phyloP scores from a whole-genome alignment of 2,329 filamentous ascomycete species.

The Calcarisporium arbuscula region DNA sequence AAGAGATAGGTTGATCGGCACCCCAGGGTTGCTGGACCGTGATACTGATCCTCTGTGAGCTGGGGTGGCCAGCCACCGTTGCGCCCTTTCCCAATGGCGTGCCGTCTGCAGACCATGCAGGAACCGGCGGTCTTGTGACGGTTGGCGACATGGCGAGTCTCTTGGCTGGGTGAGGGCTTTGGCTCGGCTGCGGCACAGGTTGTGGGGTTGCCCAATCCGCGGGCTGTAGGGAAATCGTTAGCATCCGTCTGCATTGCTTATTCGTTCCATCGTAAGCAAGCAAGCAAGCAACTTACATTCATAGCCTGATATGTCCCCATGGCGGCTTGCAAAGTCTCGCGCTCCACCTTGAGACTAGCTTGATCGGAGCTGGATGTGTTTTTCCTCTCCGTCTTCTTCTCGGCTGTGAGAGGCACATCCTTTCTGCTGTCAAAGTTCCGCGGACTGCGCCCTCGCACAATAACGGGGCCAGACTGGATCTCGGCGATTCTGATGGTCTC shows the following conservation, averaged over 20 bases:
- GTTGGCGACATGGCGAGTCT: slow-evolving; percentile 47
- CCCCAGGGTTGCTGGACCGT: too few relatives aligned
- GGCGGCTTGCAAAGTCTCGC: slow-evolving; percentile 22
- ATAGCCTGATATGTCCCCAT: slow-evolving; percentile 25
- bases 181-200: slow-evolving; percentile 25
- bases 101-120: slow-evolving; percentile 38
- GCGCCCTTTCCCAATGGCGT: slow-evolving; percentile 17
- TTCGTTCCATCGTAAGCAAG: too few relatives aligned
- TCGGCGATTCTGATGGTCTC: slow-evolving; percentile 73
- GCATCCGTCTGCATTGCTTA: slow-evolving; percentile 8
- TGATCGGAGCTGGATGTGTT: slow-evolving; percentile 30
- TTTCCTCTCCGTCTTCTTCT: slow-evolving; percentile 41
- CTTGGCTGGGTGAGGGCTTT: slow-evolving; percentile 44
- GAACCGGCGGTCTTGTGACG: slow-evolving; percentile 46
- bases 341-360: slow-evolving; percentile 25
- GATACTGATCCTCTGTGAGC: slow-evolving; percentile 20
- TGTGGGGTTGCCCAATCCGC: slow-evolving; percentile 41
- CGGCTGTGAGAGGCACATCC: slow-evolving; percentile 66
- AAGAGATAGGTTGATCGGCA: slow-evolving; percentile 47
- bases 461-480: slow-evolving; percentile 85
- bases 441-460: slow-evolving; percentile 86
- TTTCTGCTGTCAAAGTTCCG: slow-evolving; percentile 91
- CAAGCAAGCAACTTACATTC: too few relatives aligned
- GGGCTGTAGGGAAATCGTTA: slow-evolving; percentile 22
- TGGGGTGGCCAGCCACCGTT: slow-evolving; percentile 13